phyloP scores from a whole-genome alignment of 2,329 filamentous ascomycete species.

The Hypoxylon sp. region DNA sequence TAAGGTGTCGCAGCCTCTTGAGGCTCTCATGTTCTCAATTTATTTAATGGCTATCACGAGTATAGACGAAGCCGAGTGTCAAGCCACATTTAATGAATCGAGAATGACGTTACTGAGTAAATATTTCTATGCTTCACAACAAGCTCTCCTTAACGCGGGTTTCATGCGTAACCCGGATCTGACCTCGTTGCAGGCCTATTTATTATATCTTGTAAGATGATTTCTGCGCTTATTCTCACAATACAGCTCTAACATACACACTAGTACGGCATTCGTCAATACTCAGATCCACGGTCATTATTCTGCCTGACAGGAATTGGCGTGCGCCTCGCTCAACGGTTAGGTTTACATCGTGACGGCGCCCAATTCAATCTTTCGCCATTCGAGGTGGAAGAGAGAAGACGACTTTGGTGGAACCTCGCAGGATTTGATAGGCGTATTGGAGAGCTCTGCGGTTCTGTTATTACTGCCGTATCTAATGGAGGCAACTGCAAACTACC shows the following conservation, averaged over 20 bases:
- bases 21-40: conserved; percentile 74
- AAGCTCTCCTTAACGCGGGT: conserved; percentile 71
- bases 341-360: conserved; percentile 73
- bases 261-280: conserved; percentile 65
- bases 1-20: conserved; percentile 64
- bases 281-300: conserved; percentile 67
- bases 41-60: conserved; percentile 68
- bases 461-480: conserved; percentile 64
- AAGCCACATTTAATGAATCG: conserved; percentile 60
- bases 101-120: conserved; percentile 60
- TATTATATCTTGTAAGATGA: conserved; percentile 68
- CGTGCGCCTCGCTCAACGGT: conserved; percentile 71
- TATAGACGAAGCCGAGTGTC: conserved; percentile 63
- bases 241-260: conserved; percentile 41
- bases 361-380: conserved; percentile 58
- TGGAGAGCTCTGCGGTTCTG: conserved; percentile 69
- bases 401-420: conserved; percentile 77
- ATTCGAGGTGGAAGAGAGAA: conserved; percentile 75
- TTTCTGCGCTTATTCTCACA: not conserved
- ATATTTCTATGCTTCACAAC: conserved; percentile 67
- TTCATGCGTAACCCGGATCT: conserved; percentile 73
- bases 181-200: conserved; percentile 71
- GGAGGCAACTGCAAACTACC: conserved; percentile 64
- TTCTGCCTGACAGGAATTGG: conserved; percentile 71
- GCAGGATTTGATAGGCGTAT: conserved; percentile 74